Evolutionary conservation across 768 basidiomycete species (phyloP), one percentile per base, ranked within the genome.

Genomic region (Collybia sordida): DNA sequence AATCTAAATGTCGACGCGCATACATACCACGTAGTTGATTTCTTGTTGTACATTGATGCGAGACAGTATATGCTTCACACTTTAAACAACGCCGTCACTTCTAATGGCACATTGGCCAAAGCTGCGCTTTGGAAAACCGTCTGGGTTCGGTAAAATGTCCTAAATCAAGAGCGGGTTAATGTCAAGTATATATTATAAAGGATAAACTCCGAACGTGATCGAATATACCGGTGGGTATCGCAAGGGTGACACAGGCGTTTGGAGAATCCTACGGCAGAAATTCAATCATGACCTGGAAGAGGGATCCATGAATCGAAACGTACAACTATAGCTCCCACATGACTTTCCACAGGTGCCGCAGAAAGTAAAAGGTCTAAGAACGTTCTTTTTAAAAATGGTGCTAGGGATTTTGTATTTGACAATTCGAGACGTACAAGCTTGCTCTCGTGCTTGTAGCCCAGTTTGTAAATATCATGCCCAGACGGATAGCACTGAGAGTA

Each of bases 161-260:
- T 88, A 28, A 12, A 21, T 15, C 22, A 34, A 14, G 6, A n/a
- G 15, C 6, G 3, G 27, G n/a, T 40, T 27, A 21, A 18, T 21
- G 19, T 11, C 11, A 24, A 48, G 25, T 50, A 34, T 46, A 19
- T 5, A 25, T 8, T 27, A 34, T 12, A 17, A 38, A 48, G 34
- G 46, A 27, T 17, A 28, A 42, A 46, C 37, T 12, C 4, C 80
- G 53, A 42, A 85, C 85, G 58, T 82, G 75, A 36, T 88, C 83
- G 58, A 91, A 91, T 51, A 91, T 91, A 2, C 81, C 87, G n/a
- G 85, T 74, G 3, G 88, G 88, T 3, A 91, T 72, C 0, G 78
- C 87, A 18, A 91, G 67, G 0, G 86, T 88, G 4, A 89, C 85
- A 56, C 86, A 88, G 1, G 88, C 87, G 56, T 90, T 90, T 1